Conservation (phyloP, 2,329 filamentous ascomycete species). For the Arthrocladium fulminans region DNA sequence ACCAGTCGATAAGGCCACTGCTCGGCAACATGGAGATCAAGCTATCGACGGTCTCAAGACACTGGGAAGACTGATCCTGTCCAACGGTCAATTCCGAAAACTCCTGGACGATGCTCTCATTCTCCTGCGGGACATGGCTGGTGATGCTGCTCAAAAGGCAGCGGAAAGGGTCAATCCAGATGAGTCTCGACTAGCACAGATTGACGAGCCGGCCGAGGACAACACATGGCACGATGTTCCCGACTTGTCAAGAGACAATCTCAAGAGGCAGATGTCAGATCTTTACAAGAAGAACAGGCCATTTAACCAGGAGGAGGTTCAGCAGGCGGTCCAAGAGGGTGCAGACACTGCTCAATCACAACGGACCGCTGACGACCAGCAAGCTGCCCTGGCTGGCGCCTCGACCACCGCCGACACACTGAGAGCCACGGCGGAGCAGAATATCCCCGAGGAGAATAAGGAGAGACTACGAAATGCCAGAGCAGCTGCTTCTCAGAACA, state of each 20-base stretch:
- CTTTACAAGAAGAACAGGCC: conserved; percentile 50
- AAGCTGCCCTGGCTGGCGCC: conserved; percentile 31
- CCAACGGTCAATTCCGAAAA: conserved; percentile 94
- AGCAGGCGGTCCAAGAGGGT: conserved; percentile 52
- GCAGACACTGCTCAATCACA: conserved; percentile 45
- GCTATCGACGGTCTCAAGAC: conserved; percentile 79
- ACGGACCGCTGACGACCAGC: conserved; percentile 13
- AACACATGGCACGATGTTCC: conserved; percentile 91
- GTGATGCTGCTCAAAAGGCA: conserved; percentile 75
- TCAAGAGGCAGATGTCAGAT: conserved; percentile 60
- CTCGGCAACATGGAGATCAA: conserved; percentile 73
- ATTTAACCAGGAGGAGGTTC: conserved; percentile 49
- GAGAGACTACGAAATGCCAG: conserved; percentile 31
- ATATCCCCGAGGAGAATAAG: conserved; percentile 54
- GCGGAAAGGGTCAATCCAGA: conserved; percentile 67
- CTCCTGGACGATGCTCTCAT: conserved; percentile 73
- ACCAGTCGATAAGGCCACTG: conserved; percentile 65
- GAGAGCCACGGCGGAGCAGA: conserved; percentile 52
- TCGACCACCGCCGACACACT: conserved; percentile 31
- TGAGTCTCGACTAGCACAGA: conserved; percentile 64
- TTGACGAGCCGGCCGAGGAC: conserved; percentile 77
- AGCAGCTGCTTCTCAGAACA: conserved; percentile 35
- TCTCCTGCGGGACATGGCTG: conserved; percentile 80
- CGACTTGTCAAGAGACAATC: conserved; percentile 58
- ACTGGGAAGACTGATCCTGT: conserved; percentile 78